Evolutionary conservation across 495 filamentous ascomycete genomes (phyloP).

Genomic region (Penicillium coffeae): DNA sequence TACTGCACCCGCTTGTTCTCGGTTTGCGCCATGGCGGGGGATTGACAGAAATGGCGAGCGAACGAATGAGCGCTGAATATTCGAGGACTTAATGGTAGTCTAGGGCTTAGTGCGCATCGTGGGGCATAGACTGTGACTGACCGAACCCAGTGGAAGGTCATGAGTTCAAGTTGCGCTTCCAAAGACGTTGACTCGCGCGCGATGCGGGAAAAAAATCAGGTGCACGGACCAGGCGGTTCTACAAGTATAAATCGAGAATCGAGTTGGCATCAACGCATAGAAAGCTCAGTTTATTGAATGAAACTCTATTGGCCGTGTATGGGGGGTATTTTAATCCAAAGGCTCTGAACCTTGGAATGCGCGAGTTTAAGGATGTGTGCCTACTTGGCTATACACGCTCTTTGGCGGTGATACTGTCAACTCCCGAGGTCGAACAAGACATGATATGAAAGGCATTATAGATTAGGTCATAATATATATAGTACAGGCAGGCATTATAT

Average conservation of each 20-base stretch:
- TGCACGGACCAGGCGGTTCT: constrained; percentile 18
- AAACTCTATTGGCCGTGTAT: no score
- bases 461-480: constrained; percentile 1
- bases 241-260: background rate
- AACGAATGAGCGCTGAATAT: background rate
- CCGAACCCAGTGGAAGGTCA: constrained; percentile 8
- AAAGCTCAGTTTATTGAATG: no score
- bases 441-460: no score
- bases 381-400: no score
- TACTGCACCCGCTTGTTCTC: constrained; percentile 25
- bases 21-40: constrained; percentile 18
- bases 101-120: constrained; percentile 14
- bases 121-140: constrained; percentile 1
- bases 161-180: constrained; percentile 2
- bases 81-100: background rate
- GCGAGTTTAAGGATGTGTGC: no score
- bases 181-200: constrained; percentile 3
- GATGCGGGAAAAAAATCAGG: constrained; percentile 13
- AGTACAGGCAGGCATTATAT: constrained; percentile 5
- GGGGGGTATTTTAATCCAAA: no score
- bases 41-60: constrained; percentile 4
- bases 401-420: no score
- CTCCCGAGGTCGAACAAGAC: no score
- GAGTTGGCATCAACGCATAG: no score
- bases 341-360: no score